A percentile compares a stretch with the other conserved stretches of the same genome.
Evolutionary conservation across 257 asterid species (phyloP).

Genomic region (Solanum corneliomulleri): DNA sequence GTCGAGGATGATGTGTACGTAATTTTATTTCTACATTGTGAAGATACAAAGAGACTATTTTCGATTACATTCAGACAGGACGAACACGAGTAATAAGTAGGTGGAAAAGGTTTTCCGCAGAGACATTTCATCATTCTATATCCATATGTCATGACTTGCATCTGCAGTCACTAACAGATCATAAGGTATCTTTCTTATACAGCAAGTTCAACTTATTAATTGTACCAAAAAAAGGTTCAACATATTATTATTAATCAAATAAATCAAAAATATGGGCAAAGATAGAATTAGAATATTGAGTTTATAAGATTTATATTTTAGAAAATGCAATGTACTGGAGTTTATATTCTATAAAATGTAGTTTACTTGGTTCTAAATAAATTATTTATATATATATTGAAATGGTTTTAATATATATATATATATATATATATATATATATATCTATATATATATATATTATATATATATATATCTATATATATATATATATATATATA

Average conservation of each 20-base stretch:
- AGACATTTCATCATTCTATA: neutral
- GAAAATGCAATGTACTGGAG: neutral
- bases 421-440: too few species aligned
- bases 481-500: neutral
- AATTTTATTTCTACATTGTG: too few species aligned
- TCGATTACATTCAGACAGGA: neutral
- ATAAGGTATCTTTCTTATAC: neutral
- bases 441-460: too few species aligned
- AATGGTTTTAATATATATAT: neutral
- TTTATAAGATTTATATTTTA: neutral
- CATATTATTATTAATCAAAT: neutral
- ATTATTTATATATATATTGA: neutral
- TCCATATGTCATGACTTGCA: neutral
- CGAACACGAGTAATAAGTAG: neutral
- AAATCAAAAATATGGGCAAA: neutral
- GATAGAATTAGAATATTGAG: neutral
- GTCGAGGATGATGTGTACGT: neutral
- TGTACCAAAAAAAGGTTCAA: neutral
- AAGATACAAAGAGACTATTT: neutral
- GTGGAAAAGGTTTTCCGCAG: neutral
- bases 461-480: too few species aligned
- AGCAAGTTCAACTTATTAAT: neutral
- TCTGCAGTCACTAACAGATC: neutral
- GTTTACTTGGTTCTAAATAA: neutral
- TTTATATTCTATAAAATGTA: neutral